Evolutionary conservation across 768 basidiomycete species (phyloP), one percentile per base, ranked within the genome.

Genomic region (Termitomyces sp.): DNA sequence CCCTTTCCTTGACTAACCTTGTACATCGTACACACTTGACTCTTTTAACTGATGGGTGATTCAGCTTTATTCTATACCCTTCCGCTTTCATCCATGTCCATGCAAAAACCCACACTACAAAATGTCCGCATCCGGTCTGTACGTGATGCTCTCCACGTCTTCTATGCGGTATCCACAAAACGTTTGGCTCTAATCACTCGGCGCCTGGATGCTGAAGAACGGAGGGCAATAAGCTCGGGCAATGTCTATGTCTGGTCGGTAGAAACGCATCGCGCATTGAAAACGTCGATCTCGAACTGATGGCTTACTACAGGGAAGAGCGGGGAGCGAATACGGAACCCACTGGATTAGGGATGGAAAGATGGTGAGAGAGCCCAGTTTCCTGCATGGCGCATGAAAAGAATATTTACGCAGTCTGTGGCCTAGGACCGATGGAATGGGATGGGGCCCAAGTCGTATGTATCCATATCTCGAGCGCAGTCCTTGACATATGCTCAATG

Each of bases 381-480:
- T 22, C 43, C 51, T 42, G 49, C 27, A 34, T 53, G 59, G 57
- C 40, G 57, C 55, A 56, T 30, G 10, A 55, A 52, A 43, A 33
- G 22, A 27, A 49, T 54, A 22, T 42, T 62, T 58, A 55, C 44
- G 37, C 39, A 51, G 57, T 59, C 43, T 51, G 26, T 59, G 32
- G 40, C 39, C 51, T 54, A 80, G 77, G 78, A 79, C 79, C 60
- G 76, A 81, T 65, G 78, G 90, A 39, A 88, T 91, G 82, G 87
- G 88, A 47, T 93, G 91, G 91, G 89, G 89, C 32, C 88, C 91
- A 14, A 90, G 88, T 68, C 81, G 90, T 92, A 64, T 75, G 89
- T 75, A 74, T 75, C 57, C 68, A 73, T 58, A 30, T 71, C 64
- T 57, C 45, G n/a, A 20, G 37, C 42, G 18, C n/a, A 22, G 36